Percentiles rank a stretch among this genome's conserved stretches.
phyloP scores from a whole-genome alignment of 2,329 filamentous ascomycete species.

The Penicillium sclerotigenum region DNA sequence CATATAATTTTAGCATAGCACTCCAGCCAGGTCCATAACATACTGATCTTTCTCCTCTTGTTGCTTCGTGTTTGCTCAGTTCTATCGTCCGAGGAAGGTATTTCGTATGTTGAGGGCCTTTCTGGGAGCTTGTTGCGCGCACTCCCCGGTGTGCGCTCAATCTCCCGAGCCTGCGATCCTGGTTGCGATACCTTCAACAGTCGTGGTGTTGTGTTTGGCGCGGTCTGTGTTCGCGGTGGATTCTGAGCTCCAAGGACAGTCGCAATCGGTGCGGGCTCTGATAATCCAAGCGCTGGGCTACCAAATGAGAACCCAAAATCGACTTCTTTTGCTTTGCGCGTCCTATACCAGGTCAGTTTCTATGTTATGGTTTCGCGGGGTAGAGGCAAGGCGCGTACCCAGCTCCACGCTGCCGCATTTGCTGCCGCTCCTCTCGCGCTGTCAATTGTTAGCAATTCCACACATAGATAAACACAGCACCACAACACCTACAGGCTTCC shows the following conservation, averaged over 20 bases:
- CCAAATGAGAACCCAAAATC: conserved; percentile 53
- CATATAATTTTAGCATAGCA: background rate
- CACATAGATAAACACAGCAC: background rate
- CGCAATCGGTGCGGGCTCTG: conserved; percentile 26
- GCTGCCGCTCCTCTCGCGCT: conserved; percentile 54
- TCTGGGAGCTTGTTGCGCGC: conserved; percentile 32
- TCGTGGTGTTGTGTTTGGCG: conserved; percentile 11
- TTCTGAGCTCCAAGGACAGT: conserved; percentile 17
- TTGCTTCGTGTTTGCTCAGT: conserved; percentile 27
- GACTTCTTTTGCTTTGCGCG: conserved; percentile 47
- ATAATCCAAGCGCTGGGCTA: conserved; percentile 22
- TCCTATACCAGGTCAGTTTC: conserved; percentile 32
- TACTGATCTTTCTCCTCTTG: conserved; percentile 36
- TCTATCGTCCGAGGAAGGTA: conserved; percentile 33
- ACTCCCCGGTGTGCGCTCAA: conserved; percentile 29
- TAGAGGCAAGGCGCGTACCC: conserved; percentile 45
- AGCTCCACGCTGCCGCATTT: conserved; percentile 57
- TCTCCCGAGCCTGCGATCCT: conserved; percentile 10
- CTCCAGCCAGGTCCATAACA: conserved; percentile 10
- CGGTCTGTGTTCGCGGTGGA: conserved; percentile 18
- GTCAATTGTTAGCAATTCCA: conserved; percentile 12
- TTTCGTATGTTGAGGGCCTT: conserved; percentile 37
- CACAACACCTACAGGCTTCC: conserved; percentile 37
- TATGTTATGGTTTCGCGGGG: conserved; percentile 30
- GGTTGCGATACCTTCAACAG: conserved; percentile 16